These are phyloP conservation scores for Fraxinus sp. DNA, from an alignment of 305 asterid species.

Conservation along the genomic window DNA sequence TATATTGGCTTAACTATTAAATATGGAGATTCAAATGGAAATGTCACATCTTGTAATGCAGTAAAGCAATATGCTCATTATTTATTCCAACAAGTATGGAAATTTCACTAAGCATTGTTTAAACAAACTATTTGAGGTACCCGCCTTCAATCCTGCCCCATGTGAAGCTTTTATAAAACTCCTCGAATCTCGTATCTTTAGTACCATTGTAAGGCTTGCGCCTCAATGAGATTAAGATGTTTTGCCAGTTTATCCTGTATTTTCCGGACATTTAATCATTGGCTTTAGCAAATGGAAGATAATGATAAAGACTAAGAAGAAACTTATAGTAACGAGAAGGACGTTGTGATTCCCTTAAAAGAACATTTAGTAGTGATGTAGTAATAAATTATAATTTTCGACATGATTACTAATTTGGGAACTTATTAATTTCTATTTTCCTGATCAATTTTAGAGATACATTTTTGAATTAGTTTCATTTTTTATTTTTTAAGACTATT, in stretches of 20 bases:
- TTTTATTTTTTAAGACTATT: neutral
- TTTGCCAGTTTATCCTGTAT: neutral
- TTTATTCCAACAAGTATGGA: neutral
- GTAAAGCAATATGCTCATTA: neutral
- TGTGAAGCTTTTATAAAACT: neutral
- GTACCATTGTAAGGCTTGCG: neutral
- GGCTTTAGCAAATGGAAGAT: neutral
- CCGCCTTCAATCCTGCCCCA: neutral
- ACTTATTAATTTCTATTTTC: neutral
- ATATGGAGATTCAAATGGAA: slow-evolving; percentile 7
- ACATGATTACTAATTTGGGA: neutral
- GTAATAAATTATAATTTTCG: neutral
- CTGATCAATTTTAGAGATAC: neutral
- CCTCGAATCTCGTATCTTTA: neutral
- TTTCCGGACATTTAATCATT: neutral
- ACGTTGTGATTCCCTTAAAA: neutral
- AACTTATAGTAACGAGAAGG: neutral
- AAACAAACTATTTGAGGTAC: neutral
- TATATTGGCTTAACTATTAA: neutral
- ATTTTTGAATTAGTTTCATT: neutral
- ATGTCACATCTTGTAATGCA: neutral
- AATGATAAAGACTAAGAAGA: neutral
- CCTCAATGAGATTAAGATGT: neutral
- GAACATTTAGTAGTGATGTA: neutral
- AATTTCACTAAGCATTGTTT: neutral